Percentiles rank a stretch among this genome's conserved stretches.
These are phyloP conservation scores for Xylaria sp. DNA, from an alignment of 2,329 filamentous ascomycete species.

Conservation along the genomic window DNA sequence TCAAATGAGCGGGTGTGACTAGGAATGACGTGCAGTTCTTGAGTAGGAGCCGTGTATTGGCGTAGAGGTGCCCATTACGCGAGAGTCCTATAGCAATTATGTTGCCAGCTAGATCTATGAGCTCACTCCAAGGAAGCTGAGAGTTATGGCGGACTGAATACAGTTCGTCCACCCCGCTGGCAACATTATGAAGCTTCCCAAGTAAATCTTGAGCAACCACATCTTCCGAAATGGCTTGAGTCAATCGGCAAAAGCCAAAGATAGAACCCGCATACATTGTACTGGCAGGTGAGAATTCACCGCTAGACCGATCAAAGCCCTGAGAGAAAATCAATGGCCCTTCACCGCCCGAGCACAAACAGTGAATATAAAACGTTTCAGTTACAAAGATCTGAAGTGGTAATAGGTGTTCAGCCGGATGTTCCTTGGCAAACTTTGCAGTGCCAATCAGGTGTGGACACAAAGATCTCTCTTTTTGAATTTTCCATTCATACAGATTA, in stretches of 20 bases:
- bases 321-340: slow-evolving; percentile 35
- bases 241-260: slow-evolving; percentile 40
- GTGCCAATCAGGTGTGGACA: slow-evolving; percentile 49
- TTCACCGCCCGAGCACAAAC: slow-evolving; percentile 34
- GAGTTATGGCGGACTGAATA: slow-evolving; percentile 49
- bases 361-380: slow-evolving; percentile 38
- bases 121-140: slow-evolving; percentile 60
- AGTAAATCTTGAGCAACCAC: slow-evolving; percentile 52
- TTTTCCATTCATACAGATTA: slow-evolving; percentile 72
- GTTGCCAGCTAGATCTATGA: slow-evolving; percentile 49
- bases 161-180: slow-evolving; percentile 41
- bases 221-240: slow-evolving; percentile 39
- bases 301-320: slow-evolving; percentile 21
- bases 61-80: slow-evolving; percentile 77
- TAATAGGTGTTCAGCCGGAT: slow-evolving; percentile 32
- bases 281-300: slow-evolving; percentile 20
- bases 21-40: slow-evolving; percentile 94
- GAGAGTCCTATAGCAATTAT: slow-evolving; percentile 68
- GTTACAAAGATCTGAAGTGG: slow-evolving; percentile 41
- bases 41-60: slow-evolving; percentile 73
- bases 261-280: slow-evolving; percentile 40
- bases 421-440: slow-evolving; percentile 46
- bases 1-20: slow-evolving; percentile 78
- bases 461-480: slow-evolving; percentile 59
- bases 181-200: slow-evolving; percentile 52